Evolutionary conservation across 495 filamentous ascomycete genomes (phyloP).

Genomic region (Aspergillus carlsbadensis): DNA sequence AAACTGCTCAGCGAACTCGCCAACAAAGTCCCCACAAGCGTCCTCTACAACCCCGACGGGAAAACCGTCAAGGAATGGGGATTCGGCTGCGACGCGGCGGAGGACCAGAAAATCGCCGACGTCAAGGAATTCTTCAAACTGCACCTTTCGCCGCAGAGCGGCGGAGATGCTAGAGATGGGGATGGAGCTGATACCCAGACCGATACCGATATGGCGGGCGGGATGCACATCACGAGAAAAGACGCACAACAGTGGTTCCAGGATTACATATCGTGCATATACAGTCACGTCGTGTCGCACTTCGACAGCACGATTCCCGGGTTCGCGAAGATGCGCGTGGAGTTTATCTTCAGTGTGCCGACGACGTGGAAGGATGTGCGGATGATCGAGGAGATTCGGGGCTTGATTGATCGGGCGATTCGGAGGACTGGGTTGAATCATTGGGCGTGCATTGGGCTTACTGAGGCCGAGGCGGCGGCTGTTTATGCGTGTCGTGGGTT

Average conservation of each 20-base stretch:
- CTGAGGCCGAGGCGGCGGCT: conserved; percentile 68
- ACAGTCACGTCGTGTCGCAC: conserved; percentile 51
- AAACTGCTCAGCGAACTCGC: conserved; percentile 49
- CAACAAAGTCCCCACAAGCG: conserved; percentile 59
- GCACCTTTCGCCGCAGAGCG: conserved; percentile 49
- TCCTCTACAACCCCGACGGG: conserved; percentile 48
- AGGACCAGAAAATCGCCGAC: conserved; percentile 31
- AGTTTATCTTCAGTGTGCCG: conserved; percentile 67
- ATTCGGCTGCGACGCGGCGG: conserved; percentile 52
- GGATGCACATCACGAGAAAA: conserved; percentile 26
- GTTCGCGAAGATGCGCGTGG: conserved; percentile 41
- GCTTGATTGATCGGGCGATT: conserved; percentile 49
- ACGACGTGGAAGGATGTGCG: conserved; percentile 63
- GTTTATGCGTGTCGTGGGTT: conserved; percentile 50
- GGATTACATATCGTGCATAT: conserved; percentile 55
- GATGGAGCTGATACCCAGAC: no score
- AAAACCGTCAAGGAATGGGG: conserved; percentile 52
- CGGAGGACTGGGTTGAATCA: conserved; percentile 48
- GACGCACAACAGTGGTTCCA: conserved; percentile 55
- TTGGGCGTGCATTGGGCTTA: conserved; percentile 58
- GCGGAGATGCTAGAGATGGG: conserved; percentile 32
- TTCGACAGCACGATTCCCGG: conserved; percentile 39
- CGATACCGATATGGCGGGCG: no score
- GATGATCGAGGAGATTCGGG: conserved; percentile 56
- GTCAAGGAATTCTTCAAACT: conserved; percentile 62